Percentiles rank a stretch among this genome's conserved stretches.
phyloP scores from a whole-genome alignment of 1,284 basidiomycete species.

The Leccinum pallidistipes region DNA sequence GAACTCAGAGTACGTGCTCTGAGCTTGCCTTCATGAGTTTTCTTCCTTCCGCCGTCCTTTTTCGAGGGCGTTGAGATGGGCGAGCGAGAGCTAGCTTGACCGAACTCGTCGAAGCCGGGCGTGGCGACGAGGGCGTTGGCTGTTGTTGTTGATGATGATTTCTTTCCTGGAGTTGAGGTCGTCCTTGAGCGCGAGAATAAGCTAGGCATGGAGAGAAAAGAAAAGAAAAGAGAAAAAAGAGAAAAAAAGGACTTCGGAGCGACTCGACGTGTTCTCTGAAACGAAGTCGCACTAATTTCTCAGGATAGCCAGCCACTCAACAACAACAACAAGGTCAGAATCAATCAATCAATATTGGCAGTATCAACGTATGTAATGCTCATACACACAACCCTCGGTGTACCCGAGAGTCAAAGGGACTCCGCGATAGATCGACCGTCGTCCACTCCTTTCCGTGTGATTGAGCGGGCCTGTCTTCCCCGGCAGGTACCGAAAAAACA shows the following conservation, averaged over 20 bases:
- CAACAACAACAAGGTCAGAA: neutral
- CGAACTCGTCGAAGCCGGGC: constrained; percentile 61
- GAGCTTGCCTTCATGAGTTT: constrained; percentile 43
- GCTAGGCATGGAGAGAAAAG: constrained; percentile 48
- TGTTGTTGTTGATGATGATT: constrained; percentile 4
- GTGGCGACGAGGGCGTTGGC: constrained; percentile 12
- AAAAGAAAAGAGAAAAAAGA: neutral
- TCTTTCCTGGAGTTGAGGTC: constrained; percentile 48
- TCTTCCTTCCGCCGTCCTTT: constrained; percentile 52
- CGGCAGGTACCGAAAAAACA: constrained; percentile 4
- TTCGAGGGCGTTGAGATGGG: constrained; percentile 23
- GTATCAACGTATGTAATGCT: neutral
- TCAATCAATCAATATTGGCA: neutral
- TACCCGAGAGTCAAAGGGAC: neutral
- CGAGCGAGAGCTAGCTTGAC: constrained; percentile 41
- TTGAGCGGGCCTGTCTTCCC: neutral
- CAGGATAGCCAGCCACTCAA: constrained; percentile 16
- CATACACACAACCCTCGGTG: neutral
- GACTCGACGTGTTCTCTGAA: constrained; percentile 7
- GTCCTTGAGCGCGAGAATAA: constrained; percentile 58
- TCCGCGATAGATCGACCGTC: constrained; percentile 1
- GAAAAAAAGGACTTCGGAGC: neutral
- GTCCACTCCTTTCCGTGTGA: constrained; percentile 1
- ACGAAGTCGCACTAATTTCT: constrained; percentile 24
- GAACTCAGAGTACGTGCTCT: constrained; percentile 41